Evolutionary conservation across 2,329 filamentous ascomycete species (phyloP), one percentile per base, ranked within the genome.

Genomic region (Daldinia sp.): DNA sequence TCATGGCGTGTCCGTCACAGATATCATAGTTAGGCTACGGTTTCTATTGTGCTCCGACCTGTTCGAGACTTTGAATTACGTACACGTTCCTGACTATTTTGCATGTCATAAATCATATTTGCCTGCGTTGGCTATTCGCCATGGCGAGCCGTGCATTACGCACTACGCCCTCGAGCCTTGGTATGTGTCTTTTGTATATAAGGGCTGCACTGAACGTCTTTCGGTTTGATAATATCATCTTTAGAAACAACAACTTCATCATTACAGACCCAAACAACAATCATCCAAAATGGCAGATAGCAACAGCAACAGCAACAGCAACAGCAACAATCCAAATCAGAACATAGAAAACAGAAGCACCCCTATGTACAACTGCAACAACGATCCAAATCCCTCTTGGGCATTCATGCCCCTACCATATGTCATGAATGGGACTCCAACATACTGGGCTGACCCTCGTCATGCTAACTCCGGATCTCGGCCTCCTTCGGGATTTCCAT

Each of bases 361-460:
- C 20, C 20, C 20, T 23, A 23, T 23, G 1, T 23, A 23, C 20
- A 23, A 23, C 20, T 23, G 4, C 9, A 33, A 33, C 26, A 72
- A 67, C 57, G 74, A 65, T 53, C 70, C 69, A 55, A 46, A 44
- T 35, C 66, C 72, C 65, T 76, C 77, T 30, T 76, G 75, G 75
- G 76, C 82, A 61, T 82, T 81, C 62, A 54, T 81, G 70, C 78
- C 78, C 20, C 20, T 2, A 66, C 74, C 76, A 23, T 69, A 80
- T 35, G 77, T 79, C 65, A 77, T 78, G 23, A 75, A 73, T 46
- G 73, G 74, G 42, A 62, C 63, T 46, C 71, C 77, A 39, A 62
- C 65, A 54, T 48, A 74, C 23, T 80, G 81, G 46, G 75, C 75
- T 18, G 81, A 82, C 53, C 78, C 82, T 61, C 82, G 83, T 64